These are phyloP conservation scores for Thermoascus crustaceus DNA, from an alignment of 2,329 filamentous ascomycete species.

Conservation along the genomic window DNA sequence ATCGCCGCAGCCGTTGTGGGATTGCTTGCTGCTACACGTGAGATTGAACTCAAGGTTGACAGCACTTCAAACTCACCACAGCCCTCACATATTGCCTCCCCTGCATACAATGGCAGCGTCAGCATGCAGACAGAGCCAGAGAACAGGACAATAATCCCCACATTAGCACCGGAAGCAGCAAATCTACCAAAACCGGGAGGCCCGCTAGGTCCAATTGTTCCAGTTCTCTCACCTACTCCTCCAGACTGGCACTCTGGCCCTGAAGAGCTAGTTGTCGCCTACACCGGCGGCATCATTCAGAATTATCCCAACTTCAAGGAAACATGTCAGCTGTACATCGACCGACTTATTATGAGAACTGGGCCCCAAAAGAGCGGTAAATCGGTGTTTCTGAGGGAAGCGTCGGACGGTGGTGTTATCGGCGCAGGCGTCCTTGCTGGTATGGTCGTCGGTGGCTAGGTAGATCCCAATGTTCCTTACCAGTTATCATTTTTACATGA, in stretches of 20 bases:
- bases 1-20: conserved; percentile 66
- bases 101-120: conserved; percentile 17
- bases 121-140: conserved; percentile 7
- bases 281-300: conserved; percentile 73
- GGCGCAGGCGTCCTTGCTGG: conserved; percentile 48
- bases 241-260: conserved; percentile 36
- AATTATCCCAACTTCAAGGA: conserved; percentile 66
- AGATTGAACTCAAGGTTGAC: conserved; percentile 45
- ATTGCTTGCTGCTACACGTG: conserved; percentile 59
- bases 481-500: too few species aligned
- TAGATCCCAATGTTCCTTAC: too few species aligned
- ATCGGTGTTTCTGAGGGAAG: conserved; percentile 44
- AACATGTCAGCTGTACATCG: conserved; percentile 62
- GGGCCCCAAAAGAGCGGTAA: conserved; percentile 40
- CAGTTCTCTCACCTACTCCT: conserved; percentile 26
- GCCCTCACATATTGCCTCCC: conserved; percentile 17
- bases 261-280: conserved; percentile 65
- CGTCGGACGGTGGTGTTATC: conserved; percentile 47
- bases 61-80: conserved; percentile 30
- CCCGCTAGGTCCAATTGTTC: conserved; percentile 25
- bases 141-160: conserved; percentile 9
- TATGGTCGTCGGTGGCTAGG: conserved; percentile 27
- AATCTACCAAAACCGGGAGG: conserved; percentile 6
- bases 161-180: conserved; percentile 5
- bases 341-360: conserved; percentile 43